These are phyloP conservation scores for Suillus spraguei DNA, from an alignment of 768 basidiomycete species.

Conservation along the genomic window DNA sequence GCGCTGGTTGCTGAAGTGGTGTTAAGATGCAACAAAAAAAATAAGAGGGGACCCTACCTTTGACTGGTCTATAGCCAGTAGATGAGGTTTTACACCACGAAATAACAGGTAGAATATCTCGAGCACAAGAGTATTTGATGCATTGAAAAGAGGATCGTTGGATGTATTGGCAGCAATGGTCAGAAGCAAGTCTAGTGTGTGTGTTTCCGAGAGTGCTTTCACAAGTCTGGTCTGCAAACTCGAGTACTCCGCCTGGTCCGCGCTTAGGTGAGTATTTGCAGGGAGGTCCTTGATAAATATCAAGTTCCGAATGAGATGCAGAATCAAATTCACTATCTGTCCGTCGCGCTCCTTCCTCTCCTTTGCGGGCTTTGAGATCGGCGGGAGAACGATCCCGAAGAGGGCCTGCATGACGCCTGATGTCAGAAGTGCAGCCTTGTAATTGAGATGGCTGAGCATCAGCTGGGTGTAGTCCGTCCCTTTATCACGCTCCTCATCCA, in stretches of 20 bases:
- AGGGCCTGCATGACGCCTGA: constrained; percentile 72
- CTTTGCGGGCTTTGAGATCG: constrained; percentile 66
- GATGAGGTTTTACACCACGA: constrained; percentile 71
- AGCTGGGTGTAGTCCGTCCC: constrained; percentile 90
- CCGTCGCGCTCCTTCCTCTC: constrained; percentile 80
- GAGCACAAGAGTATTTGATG: constrained; percentile 87
- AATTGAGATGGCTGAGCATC: constrained; percentile 76
- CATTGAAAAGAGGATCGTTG: constrained; percentile 77
- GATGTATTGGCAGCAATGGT: constrained; percentile 82
- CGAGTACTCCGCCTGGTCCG: constrained; percentile 80
- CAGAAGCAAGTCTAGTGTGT: constrained; percentile 75
- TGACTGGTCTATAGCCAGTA: constrained; percentile 58
- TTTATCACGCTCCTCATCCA: constrained; percentile 76
- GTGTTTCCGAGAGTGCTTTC: constrained; percentile 65
- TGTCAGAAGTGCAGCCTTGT: constrained; percentile 76
- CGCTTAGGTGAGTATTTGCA: constrained; percentile 66
- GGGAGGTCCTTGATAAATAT: constrained; percentile 90
- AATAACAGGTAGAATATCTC: constrained; percentile 94
- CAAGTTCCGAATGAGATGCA: constrained; percentile 93
- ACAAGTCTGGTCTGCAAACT: constrained; percentile 80
- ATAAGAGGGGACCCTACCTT: constrained; percentile 47
- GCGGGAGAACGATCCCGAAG: constrained; percentile 76
- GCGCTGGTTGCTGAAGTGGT: constrained; percentile 59
- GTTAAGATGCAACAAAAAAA: constrained; percentile 17
- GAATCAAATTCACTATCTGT: constrained; percentile 84